A percentile compares a stretch with the other conserved stretches of the same genome.
phyloP scores from a whole-genome alignment of 306 rosid genomes.

The Cyclanthera cordifolia region DNA sequence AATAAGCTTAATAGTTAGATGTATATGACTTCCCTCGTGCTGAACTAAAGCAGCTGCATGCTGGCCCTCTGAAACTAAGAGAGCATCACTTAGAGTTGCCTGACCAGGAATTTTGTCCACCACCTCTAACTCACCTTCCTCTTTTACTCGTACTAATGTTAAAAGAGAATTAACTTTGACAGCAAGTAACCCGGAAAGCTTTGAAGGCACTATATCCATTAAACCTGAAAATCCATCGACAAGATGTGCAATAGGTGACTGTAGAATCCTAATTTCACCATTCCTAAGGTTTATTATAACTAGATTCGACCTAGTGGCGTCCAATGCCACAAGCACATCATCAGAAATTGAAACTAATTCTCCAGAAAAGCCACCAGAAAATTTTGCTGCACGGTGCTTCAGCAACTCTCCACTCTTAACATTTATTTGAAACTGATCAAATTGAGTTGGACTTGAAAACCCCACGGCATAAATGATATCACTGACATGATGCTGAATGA shows the following conservation, averaged over 20 bases:
- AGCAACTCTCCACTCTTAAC: constrained; percentile 66
- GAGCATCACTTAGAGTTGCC: constrained; percentile 56
- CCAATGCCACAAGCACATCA: constrained; percentile 57
- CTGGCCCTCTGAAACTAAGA: constrained; percentile 58
- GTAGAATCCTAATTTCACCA: constrained; percentile 45
- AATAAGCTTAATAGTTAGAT: constrained; percentile 47
- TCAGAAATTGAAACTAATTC: constrained; percentile 50
- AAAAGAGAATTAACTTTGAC: constrained; percentile 32
- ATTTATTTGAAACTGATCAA: constrained; percentile 45
- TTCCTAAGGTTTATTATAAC: constrained; percentile 42
- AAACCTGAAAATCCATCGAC: constrained; percentile 41
- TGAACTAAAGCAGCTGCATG: constrained; percentile 65
- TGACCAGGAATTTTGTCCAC: constrained; percentile 48
- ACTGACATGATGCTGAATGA: constrained; percentile 46
- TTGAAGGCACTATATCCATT: constrained; percentile 49
- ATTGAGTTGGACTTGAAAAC: constrained; percentile 48
- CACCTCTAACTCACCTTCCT: constrained; percentile 52
- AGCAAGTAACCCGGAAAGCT: constrained; percentile 61
- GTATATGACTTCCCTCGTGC: constrained; percentile 47
- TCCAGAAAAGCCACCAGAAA: constrained; percentile 57
- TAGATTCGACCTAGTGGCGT: constrained; percentile 49
- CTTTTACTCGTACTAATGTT: constrained; percentile 43
- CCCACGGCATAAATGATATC: constrained; percentile 53
- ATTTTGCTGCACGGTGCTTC: constrained; percentile 34
- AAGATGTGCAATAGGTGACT: constrained; percentile 42